Evolutionary conservation across 2,329 filamentous ascomycete genomes (phyloP), one percentile per base, ranked within the genome.

Genomic region (Arthrobotrys conoides): DNA sequence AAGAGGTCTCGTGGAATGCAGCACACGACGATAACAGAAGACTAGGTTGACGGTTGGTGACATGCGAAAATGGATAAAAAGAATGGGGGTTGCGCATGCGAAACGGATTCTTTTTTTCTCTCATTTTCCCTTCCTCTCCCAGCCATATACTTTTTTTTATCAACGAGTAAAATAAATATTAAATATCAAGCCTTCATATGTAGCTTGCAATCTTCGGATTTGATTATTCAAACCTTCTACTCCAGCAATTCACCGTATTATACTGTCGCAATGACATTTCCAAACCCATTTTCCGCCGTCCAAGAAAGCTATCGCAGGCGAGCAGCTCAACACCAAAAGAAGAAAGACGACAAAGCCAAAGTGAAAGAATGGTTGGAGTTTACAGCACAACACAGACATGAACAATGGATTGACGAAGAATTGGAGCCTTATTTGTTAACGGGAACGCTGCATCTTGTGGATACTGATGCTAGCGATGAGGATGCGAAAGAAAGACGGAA

Each of bases 401-500:
- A 77, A 27, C 71, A 75, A n/a, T 77, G 73, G 73, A 24, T 77
- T n/a, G 73, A 77, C 24, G 73, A 71, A 36, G 67, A 77, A 16
- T 30, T 77, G 22, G 73, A 77, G n/a, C 51, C 59, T 20, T 71
- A 71, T 27, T 24, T 71, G 6, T 64, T 71, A 5, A 36, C 66
- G 1, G 72, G 59, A 9, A 61, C 59, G n/a, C 22, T 76, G 41
- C 72, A 76, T 27, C 72, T 76, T 5, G 72, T 76, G 12, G 72
- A 70, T 33, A 70, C 48, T 20, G 61, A 73, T 51, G 30, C 51
- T 5, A 59, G 49, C n/a, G n/a, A 44, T 1, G 59, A 44, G 24
- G 49, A 44, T 41, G 33, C 36, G 14, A 38, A 53, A 5, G 55
- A 41, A 12, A 16, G 57, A 3, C 57, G n/a, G 18, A 61, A 18